phyloP scores from a whole-genome alignment of 2,329 filamentous ascomycete genomes.

The Helicocarpus griseus region DNA sequence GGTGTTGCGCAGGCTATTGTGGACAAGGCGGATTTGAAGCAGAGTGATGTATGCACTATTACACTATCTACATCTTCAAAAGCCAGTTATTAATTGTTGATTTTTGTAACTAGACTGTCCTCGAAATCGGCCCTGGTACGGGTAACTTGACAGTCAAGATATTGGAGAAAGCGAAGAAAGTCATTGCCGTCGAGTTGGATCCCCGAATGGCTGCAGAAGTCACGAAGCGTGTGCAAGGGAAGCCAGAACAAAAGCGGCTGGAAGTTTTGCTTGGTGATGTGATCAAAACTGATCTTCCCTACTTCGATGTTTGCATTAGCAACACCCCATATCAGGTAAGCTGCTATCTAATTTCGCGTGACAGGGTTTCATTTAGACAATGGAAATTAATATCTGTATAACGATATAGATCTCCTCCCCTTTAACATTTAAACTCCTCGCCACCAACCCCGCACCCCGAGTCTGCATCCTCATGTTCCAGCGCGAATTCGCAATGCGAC shows the following conservation, averaged over 20 bases:
- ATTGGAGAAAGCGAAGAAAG: conserved; percentile 73
- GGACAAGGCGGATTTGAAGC: conserved; percentile 79
- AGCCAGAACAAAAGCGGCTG: conserved; percentile 69
- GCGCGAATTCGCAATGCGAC: conserved; percentile 81
- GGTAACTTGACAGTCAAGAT: conserved; percentile 82
- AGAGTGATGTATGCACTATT: conserved; percentile 52
- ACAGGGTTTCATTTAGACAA: too few relatives aligned
- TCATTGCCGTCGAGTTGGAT: conserved; percentile 83
- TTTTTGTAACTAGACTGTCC: conserved; percentile 51
- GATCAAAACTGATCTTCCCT: conserved; percentile 73
- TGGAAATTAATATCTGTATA: conserved; percentile 4
- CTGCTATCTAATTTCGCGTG: neutral
- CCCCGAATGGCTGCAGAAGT: conserved; percentile 94
- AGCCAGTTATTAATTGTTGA: neutral
- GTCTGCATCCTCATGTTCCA: conserved; percentile 92
- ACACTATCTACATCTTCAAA: neutral
- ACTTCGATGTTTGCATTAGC: conserved; percentile 75
- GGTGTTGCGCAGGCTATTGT: conserved; percentile 75
- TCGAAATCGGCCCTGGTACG: conserved; percentile 86
- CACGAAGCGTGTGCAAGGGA: conserved; percentile 86
- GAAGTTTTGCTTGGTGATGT: conserved; percentile 87
- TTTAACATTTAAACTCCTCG: conserved; percentile 80
- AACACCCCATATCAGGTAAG: conserved; percentile 62
- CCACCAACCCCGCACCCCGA: conserved; percentile 69
- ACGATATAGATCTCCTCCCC: conserved; percentile 67